Evolutionary conservation across 2,329 filamentous ascomycete genomes (phyloP).

Genomic region (Pleurostoma richardsiae): DNA sequence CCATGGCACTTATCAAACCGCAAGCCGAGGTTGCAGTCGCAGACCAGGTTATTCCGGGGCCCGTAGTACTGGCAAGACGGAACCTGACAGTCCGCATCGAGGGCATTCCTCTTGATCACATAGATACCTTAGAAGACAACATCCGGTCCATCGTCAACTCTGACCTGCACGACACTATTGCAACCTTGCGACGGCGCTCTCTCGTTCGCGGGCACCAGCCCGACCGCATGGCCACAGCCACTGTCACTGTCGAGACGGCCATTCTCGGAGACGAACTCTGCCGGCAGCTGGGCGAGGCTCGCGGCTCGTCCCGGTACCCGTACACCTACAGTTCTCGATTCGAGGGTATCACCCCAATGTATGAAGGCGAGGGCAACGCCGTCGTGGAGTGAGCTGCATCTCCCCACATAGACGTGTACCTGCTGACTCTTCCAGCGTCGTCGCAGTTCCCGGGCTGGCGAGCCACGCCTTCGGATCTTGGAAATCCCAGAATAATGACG

Average conservation of each 20-base stretch:
- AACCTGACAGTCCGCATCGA: not conserved
- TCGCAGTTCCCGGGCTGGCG: conserved; percentile 21
- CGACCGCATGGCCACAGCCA: not conserved
- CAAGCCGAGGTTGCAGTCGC: not conserved
- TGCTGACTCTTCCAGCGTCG: conserved; percentile 11
- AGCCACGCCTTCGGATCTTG: conserved; percentile 21
- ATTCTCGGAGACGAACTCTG: not conserved
- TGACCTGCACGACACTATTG: not conserved
- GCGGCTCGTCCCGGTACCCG: not conserved
- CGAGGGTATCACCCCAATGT: conserved; percentile 18
- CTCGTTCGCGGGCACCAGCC: not conserved
- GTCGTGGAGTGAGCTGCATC: conserved; percentile 14
- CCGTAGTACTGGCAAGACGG: no score
- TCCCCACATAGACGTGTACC: conserved; percentile 2
- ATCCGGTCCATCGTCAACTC: not conserved
- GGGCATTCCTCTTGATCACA: not conserved
- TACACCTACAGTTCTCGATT: conserved; percentile 12
- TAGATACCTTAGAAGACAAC: not conserved
- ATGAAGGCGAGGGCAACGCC: conserved; percentile 7
- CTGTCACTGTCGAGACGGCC: not conserved
- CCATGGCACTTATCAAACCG: not conserved
- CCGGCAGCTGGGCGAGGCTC: not conserved
- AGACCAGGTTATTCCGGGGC: not conserved
- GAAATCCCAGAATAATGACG: conserved; percentile 14
- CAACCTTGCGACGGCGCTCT: not conserved